Percentiles rank a stretch among this genome's conserved stretches.
Evolutionary conservation across 768 basidiomycete species (phyloP).

Genomic region (Tylopilus sp.): DNA sequence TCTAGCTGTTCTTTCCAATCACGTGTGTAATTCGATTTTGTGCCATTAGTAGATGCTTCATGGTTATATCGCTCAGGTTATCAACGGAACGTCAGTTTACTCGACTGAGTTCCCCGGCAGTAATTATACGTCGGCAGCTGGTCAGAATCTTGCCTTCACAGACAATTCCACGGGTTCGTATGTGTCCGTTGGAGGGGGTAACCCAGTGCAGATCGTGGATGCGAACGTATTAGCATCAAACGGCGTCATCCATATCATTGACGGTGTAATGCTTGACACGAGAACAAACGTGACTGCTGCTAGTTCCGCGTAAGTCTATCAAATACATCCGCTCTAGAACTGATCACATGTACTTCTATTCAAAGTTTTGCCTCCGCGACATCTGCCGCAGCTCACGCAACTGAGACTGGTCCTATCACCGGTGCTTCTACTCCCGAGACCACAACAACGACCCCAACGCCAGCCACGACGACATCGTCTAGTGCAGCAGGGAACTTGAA

Average conservation of each 20-base stretch:
- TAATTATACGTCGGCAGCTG: slow-evolving; percentile 52
- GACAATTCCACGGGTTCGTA: slow-evolving; percentile 57
- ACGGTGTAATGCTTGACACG: slow-evolving; percentile 49
- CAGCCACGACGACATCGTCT: background rate
- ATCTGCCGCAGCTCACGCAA: slow-evolving; percentile 39
- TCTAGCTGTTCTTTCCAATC: slow-evolving; percentile 49
- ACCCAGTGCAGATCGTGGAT: slow-evolving; percentile 51
- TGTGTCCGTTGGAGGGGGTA: slow-evolving; percentile 43
- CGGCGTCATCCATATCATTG: slow-evolving; percentile 66
- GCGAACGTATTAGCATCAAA: slow-evolving; percentile 61
- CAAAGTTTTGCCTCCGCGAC: slow-evolving; percentile 48
- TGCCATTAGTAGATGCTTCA: background rate
- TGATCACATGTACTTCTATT: background rate
- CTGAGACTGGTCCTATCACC: slow-evolving; percentile 43
- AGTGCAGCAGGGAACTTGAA: background rate
- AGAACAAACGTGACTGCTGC: slow-evolving; percentile 42
- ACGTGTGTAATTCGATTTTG: slow-evolving; percentile 38
- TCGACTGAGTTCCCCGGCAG: slow-evolving; percentile 44
- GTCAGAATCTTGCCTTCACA: slow-evolving; percentile 48
- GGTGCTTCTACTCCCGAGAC: slow-evolving; percentile 13
- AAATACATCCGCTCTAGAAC: too few relatives aligned
- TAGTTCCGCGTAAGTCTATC: slow-evolving; percentile 46
- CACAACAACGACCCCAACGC: background rate
- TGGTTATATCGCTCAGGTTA: slow-evolving; percentile 36
- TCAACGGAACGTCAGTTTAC: slow-evolving; percentile 69